A percentile compares a stretch with the other conserved stretches of the same genome.
Conservation (phyloP, 2,329 filamentous ascomycete genomes). For the Ceratocystis eucalypticola region DNA sequence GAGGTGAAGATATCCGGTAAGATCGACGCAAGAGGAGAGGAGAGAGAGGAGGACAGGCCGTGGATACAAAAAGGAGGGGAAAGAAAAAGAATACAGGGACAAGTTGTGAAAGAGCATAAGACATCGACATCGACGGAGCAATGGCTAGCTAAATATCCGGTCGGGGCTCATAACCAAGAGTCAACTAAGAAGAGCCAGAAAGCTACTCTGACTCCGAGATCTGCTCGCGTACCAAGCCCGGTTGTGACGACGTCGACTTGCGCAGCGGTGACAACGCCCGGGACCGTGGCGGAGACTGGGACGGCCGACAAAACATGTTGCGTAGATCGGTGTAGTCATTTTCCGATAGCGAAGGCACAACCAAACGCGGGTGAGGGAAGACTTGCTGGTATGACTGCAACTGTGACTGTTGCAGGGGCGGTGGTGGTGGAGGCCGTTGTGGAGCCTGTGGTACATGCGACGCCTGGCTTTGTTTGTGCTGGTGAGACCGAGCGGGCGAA, state of each 20-base stretch:
- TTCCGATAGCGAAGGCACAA: slow-evolving; percentile 16
- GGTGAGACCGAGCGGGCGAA: not conserved
- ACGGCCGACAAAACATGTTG: slow-evolving; percentile 18
- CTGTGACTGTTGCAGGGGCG: not conserved
- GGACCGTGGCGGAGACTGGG: slow-evolving; percentile 11
- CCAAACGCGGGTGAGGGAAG: slow-evolving; percentile 2
- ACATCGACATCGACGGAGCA: no score
- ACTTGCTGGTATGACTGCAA: not conserved
- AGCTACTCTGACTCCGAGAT: not conserved
- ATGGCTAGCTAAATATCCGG: not conserved
- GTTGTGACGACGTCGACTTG: not conserved
- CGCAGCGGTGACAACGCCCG: not conserved
- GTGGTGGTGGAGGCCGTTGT: not conserved
- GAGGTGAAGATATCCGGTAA: not conserved
- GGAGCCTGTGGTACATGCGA: not conserved
- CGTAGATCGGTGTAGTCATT: slow-evolving; percentile 16
- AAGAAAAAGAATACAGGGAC: no score
- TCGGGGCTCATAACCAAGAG: not conserved
- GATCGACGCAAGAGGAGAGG: no score
- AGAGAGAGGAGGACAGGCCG: not conserved
- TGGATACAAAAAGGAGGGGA: not conserved
- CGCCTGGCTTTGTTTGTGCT: not conserved
- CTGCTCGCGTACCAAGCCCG: not conserved
- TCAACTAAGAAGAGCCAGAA: not conserved
- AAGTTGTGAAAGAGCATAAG: no score